Evolutionary conservation across 192 early-diverging fungal genomes (phyloP).

Genomic region (Entomortierella chlamydospora): DNA sequence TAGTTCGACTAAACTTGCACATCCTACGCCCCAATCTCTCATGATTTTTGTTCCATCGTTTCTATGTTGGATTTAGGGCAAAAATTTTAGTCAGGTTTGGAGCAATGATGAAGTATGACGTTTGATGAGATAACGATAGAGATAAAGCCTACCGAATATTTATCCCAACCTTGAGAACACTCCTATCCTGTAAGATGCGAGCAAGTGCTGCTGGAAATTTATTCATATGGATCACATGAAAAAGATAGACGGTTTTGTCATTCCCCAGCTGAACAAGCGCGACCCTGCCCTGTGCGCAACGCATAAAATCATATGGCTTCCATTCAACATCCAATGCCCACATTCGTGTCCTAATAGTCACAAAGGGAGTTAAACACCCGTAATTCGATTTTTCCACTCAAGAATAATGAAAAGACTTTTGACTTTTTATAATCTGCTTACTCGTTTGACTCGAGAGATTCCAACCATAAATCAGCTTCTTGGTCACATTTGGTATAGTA

Average conservation of each 20-base stretch:
- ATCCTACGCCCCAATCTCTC: constrained; percentile 46
- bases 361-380: not conserved
- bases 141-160: constrained; percentile 34
- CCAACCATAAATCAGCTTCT: constrained; percentile 34
- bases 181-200: constrained; percentile 23
- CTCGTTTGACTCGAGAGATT: constrained; percentile 17
- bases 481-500: constrained; percentile 37
- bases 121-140: not conserved
- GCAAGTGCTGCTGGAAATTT: constrained; percentile 26
- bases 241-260: constrained; percentile 34
- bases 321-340: constrained; percentile 48
- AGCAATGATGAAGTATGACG: not conserved
- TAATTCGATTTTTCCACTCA: too few relatives aligned
- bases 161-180: constrained; percentile 43
- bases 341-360: constrained; percentile 18
- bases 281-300: constrained; percentile 9
- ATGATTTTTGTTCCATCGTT: constrained; percentile 45
- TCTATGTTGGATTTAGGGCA: too few relatives aligned
- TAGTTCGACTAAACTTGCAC: constrained; percentile 32
- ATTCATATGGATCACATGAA: constrained; percentile 47
- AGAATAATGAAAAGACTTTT: too few relatives aligned
- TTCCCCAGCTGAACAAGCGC: constrained; percentile 45
- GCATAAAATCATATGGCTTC: constrained; percentile 14
- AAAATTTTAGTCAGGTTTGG: not conserved
- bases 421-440: constrained; percentile 7